Conservation (phyloP, 2,329 filamentous ascomycete species). For the Leptographium galeiforme region DNA sequence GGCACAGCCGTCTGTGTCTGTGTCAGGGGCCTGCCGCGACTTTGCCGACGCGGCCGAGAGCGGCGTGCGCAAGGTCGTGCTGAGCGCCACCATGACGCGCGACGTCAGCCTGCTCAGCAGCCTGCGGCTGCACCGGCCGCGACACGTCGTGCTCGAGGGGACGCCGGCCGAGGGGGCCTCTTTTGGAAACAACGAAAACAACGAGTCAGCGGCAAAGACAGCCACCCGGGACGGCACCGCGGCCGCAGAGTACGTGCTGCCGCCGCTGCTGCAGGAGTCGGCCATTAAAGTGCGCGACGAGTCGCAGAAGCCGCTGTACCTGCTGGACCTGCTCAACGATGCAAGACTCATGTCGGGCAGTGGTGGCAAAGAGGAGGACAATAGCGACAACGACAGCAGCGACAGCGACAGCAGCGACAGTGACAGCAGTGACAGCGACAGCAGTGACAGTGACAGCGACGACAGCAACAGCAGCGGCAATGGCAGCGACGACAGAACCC, state of each 20-base stretch:
- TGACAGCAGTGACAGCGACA: not conserved
- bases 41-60: constrained; percentile 37
- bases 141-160: constrained; percentile 61
- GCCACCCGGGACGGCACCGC: no score
- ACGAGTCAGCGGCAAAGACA: not conserved
- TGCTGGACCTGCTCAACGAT: constrained; percentile 60
- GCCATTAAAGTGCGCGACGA: constrained; percentile 56
- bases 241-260: constrained; percentile 37
- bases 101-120: constrained; percentile 70
- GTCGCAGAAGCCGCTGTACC: constrained; percentile 66
- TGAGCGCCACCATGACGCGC: constrained; percentile 85
- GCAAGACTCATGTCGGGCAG: not conserved
- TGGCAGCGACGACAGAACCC: not conserved
- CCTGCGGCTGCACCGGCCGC: constrained; percentile 59
- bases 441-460: constrained; percentile 13
- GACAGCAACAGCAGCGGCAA: constrained; percentile 10
- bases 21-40: no score
- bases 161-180: constrained; percentile 18
- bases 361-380: not conserved
- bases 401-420: constrained; percentile 4
- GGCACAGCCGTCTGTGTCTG: constrained; percentile 21
- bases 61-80: constrained; percentile 63
- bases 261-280: constrained; percentile 47
- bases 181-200: constrained; percentile 21
- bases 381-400: constrained; percentile 1